These are phyloP conservation scores for Lactarius pseudohatsudake DNA, from an alignment of 768 basidiomycete species.

Conservation along the genomic window DNA sequence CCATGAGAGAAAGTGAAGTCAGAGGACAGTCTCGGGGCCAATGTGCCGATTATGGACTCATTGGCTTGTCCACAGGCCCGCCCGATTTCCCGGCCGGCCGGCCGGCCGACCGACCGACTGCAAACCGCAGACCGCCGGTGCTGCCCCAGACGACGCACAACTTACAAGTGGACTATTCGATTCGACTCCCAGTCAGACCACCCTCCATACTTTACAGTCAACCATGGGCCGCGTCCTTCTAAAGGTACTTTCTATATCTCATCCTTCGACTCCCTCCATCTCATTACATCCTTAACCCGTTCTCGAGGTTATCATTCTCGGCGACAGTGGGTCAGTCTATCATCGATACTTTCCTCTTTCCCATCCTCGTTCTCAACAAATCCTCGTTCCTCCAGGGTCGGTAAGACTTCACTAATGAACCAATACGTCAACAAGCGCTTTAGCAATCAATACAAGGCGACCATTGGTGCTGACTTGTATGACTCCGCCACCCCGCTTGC, in stretches of 20 bases:
- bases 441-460: constrained; percentile 99
- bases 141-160: background rate
- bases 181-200: constrained; percentile 11
- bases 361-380: constrained; percentile 24
- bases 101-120: background rate
- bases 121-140: background rate
- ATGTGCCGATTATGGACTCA: background rate
- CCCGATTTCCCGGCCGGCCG: background rate
- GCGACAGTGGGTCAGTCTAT: constrained; percentile 85
- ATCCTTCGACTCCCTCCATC: background rate
- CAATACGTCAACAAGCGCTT: constrained; percentile 99
- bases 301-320: constrained; percentile 92
- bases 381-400: constrained; percentile 59
- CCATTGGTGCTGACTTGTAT: constrained; percentile 95
- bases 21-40: constrained; percentile 6
- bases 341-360: background rate
- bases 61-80: background rate
- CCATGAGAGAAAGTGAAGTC: constrained; percentile 48
- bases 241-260: constrained; percentile 53
- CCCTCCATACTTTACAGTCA: constrained; percentile 29
- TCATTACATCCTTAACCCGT: constrained; percentile 23
- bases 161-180: background rate
- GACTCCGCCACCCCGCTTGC: constrained; percentile 39
- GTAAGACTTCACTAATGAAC: constrained; percentile 99
- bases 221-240: constrained; percentile 83